phyloP scores from a whole-genome alignment of 2,329 filamentous ascomycete genomes.

The Aspergillus spinulosporus region DNA sequence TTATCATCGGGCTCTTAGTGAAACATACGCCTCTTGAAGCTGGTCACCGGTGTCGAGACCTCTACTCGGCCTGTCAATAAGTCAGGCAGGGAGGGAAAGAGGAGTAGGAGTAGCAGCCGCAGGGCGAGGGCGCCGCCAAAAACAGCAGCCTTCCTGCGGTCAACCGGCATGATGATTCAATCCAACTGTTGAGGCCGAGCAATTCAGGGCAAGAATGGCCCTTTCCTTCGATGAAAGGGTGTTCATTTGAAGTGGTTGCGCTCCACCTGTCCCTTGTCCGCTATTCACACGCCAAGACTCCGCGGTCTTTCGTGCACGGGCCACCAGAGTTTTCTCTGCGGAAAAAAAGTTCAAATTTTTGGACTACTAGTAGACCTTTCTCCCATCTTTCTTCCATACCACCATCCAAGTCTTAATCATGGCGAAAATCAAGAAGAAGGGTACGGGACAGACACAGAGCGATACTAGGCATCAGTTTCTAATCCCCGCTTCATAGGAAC shows the following conservation, averaged over 20 bases:
- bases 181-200: conserved; percentile 11
- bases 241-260: not conserved
- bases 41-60: conserved; percentile 93
- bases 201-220: conserved; percentile 5
- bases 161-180: conserved; percentile 50
- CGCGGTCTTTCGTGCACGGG: conserved; percentile 33
- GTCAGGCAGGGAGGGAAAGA: conserved; percentile 80
- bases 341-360: conserved; percentile 22
- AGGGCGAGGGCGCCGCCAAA: conserved; percentile 75
- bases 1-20: not conserved
- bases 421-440: conserved; percentile 88
- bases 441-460: conserved; percentile 39
- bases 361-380: conserved; percentile 38
- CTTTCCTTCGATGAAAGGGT: not conserved
- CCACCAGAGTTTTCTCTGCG: conserved; percentile 27
- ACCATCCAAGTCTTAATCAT: conserved; percentile 44
- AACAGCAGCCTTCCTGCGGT: conserved; percentile 64
- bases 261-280: conserved; percentile 22
- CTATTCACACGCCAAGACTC: conserved; percentile 25
- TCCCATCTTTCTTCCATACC: conserved; percentile 31
- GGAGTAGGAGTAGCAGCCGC: conserved; percentile 74
- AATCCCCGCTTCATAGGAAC: conserved; percentile 55
- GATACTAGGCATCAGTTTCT: not conserved
- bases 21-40: conserved; percentile 90
- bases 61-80: conserved; percentile 89